These are phyloP conservation scores for Grifola frondosa DNA, from an alignment of 1,284 basidiomycete species.

Conservation along the genomic window DNA sequence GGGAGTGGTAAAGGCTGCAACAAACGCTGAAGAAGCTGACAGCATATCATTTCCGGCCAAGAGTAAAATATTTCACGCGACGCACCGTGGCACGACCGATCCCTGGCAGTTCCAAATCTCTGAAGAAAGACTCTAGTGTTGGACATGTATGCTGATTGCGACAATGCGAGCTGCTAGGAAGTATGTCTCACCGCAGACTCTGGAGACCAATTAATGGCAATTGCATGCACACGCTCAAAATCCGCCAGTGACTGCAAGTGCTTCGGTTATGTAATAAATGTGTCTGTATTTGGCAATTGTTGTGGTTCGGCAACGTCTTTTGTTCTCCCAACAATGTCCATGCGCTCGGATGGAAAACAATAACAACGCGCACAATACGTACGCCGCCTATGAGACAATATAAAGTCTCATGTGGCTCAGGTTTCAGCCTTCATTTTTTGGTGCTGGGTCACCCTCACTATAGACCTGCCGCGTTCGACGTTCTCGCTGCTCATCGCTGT, in stretches of 20 bases:
- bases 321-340: slow-evolving; percentile 12
- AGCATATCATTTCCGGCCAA: too few relatives aligned
- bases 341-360: slow-evolving; percentile 10
- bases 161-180: too few relatives aligned
- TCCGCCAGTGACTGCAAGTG: background rate
- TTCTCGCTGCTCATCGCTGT: slow-evolving; percentile 6
- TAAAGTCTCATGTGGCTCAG: slow-evolving; percentile 4
- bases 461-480: slow-evolving; percentile 2
- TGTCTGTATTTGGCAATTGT: slow-evolving; percentile 17
- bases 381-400: slow-evolving; percentile 1
- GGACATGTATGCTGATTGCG: too few relatives aligned
- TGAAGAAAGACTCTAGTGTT: too few relatives aligned
- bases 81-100: too few relatives aligned
- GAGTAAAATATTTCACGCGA: too few relatives aligned
- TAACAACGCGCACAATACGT: slow-evolving; percentile 16
- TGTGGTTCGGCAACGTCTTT: slow-evolving; percentile 16
- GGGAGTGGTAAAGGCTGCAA: too few relatives aligned
- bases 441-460: slow-evolving; percentile 25
- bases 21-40: too few relatives aligned
- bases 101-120: too few relatives aligned
- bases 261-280: slow-evolving; percentile 12
- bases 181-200: too few relatives aligned
- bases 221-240: too few relatives aligned
- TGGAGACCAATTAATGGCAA: too few relatives aligned
- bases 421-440: slow-evolving; percentile 10